phyloP scores from a whole-genome alignment of 2,329 filamentous ascomycete species.

The Aspergillus eucalypticola region DNA sequence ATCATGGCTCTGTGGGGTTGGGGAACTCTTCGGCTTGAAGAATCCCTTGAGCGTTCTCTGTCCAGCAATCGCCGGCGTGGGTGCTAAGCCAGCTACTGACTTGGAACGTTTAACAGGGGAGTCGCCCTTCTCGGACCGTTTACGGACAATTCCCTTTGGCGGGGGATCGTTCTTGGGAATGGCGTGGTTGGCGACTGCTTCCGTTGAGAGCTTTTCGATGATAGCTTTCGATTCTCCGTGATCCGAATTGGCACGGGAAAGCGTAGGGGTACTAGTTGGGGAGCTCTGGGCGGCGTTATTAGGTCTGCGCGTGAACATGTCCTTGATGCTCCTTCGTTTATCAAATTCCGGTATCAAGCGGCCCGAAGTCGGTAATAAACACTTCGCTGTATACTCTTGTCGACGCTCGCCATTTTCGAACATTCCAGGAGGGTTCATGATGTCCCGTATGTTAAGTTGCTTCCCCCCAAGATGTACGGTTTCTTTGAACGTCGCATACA shows the following conservation, averaged over 20 bases:
- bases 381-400: constrained; percentile 64
- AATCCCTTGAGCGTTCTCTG: constrained; percentile 73
- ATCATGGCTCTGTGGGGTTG: background rate
- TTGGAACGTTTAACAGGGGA: constrained; percentile 55
- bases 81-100: constrained; percentile 31
- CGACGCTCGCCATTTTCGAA: constrained; percentile 68
- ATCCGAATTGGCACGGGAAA: background rate
- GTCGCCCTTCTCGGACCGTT: constrained; percentile 41
- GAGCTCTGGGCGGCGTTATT: constrained; percentile 23
- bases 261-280: background rate
- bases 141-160: constrained; percentile 30
- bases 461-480: constrained; percentile 54
- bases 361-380: constrained; percentile 73
- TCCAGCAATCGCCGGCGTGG: constrained; percentile 42
- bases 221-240: background rate
- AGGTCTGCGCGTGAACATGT: constrained; percentile 78
- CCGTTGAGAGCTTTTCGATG: background rate
- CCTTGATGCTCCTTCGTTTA: constrained; percentile 78
- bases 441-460: constrained; percentile 62
- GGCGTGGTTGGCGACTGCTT: background rate
- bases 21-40: constrained; percentile 63
- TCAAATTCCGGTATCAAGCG: constrained; percentile 86
- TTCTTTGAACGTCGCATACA: constrained; percentile 74
- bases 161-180: background rate
- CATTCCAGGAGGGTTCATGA: constrained; percentile 75